A percentile compares a stretch with the other conserved stretches of the same genome.
phyloP scores from a whole-genome alignment of 331 rosid species.

The Erythrophleum ivorense region DNA sequence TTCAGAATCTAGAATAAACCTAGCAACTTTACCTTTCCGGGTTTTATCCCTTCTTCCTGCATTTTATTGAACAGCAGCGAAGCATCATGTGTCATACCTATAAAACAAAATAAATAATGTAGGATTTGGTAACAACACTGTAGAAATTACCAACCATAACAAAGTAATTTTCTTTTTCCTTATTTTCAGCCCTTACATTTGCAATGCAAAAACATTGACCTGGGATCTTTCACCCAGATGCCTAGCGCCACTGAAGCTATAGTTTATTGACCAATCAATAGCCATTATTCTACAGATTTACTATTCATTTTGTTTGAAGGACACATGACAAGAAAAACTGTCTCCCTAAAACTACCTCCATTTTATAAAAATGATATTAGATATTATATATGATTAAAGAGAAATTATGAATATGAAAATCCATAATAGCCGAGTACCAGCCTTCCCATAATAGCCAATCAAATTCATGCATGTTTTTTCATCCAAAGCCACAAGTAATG shows the following conservation, averaged over 20 bases:
- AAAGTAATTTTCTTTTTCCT: background rate
- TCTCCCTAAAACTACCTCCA: background rate
- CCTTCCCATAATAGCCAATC: slow-evolving; percentile 88
- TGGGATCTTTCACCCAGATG: background rate
- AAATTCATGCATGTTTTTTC: slow-evolving; percentile 80
- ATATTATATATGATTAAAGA: slow-evolving; percentile 6
- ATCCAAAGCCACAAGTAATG: slow-evolving; percentile 59
- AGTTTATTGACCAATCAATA: background rate
- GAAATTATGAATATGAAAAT: slow-evolving; percentile 19
- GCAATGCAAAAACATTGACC: background rate
- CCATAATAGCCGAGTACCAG: slow-evolving; percentile 62
- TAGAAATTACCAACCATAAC: background rate
- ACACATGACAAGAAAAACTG: background rate
- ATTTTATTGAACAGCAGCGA: slow-evolving; percentile 70
- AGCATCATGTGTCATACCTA: slow-evolving; percentile 38
- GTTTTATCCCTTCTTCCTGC: slow-evolving; percentile 79
- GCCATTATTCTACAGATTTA: background rate
- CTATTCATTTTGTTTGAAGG: background rate
- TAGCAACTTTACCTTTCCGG: slow-evolving; percentile 68
- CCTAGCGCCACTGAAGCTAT: background rate
- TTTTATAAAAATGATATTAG: slow-evolving; percentile 17
- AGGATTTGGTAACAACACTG: slow-evolving; percentile 5
- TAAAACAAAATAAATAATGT: background rate
- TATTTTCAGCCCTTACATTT: background rate
- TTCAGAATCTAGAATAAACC: background rate